Conservation (phyloP, 345 rosid species). For the Boechera retrofracta region DNA sequence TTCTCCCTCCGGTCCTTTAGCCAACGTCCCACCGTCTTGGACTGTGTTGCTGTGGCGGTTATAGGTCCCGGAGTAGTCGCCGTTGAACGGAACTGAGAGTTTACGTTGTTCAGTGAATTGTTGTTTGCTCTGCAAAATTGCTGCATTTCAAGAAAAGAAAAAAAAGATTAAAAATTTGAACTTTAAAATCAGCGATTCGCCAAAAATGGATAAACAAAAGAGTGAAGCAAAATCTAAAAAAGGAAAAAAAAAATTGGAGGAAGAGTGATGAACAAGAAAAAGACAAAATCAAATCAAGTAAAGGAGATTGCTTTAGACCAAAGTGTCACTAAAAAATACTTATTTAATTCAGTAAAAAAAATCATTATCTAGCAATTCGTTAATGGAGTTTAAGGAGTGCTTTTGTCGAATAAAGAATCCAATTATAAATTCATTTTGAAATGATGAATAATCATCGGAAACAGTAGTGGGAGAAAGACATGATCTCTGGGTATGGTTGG, state of each 20-base stretch:
- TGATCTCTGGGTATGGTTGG: slow-evolving; percentile 47
- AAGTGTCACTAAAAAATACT: slow-evolving; percentile 28
- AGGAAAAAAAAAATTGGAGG: not conserved
- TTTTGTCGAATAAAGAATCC: not conserved
- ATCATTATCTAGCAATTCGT: not conserved
- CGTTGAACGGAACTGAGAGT: slow-evolving; percentile 51
- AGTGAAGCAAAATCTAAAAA: slow-evolving; percentile 23
- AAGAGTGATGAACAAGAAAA: slow-evolving; percentile 44
- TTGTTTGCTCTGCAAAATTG: slow-evolving; percentile 63
- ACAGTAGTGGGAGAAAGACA: slow-evolving; percentile 29
- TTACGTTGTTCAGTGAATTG: slow-evolving; percentile 41
- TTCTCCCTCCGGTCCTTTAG: slow-evolving; percentile 83
- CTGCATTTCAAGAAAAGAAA: slow-evolving; percentile 49
- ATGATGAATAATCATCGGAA: slow-evolving; percentile 38
- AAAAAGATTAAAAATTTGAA: not conserved
- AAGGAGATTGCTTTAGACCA: slow-evolving; percentile 42
- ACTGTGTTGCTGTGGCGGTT: slow-evolving; percentile 50
- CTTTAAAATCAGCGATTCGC: slow-evolving; percentile 2
- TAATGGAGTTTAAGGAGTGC: slow-evolving; percentile 2
- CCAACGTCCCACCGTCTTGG: slow-evolving; percentile 89
- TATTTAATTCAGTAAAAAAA: not conserved
- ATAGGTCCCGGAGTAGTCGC: slow-evolving; percentile 40
- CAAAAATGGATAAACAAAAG: slow-evolving; percentile 19
- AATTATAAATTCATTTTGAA: not conserved
- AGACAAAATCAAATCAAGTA: slow-evolving; percentile 43